Percentiles rank a stretch among this genome's conserved stretches.
Evolutionary conservation across 2,329 filamentous ascomycete species (phyloP).

Genomic region (Catunica adiposa): DNA sequence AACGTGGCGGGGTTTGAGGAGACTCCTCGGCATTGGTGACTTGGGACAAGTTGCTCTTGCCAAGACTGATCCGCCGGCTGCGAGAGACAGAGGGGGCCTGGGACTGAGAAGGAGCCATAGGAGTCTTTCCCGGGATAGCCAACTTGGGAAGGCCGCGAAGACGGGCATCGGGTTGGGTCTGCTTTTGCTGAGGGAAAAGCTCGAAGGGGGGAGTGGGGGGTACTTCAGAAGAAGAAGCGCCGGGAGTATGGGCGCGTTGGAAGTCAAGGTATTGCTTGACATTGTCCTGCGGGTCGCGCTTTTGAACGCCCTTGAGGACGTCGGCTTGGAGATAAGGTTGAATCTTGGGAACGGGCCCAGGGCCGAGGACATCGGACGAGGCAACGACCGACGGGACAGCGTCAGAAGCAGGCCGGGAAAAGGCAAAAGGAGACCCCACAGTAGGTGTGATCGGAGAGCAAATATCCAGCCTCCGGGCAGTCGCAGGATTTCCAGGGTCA

Average conservation of each 20-base stretch:
- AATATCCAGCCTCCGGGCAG: slow-evolving; percentile 25
- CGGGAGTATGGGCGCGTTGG: slow-evolving; percentile 41
- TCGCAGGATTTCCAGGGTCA: slow-evolving; percentile 61
- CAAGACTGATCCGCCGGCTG: slow-evolving; percentile 2
- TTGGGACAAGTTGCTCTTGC: slow-evolving; percentile 7
- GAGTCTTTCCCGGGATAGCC: slow-evolving; percentile 34
- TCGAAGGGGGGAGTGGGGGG: slow-evolving; percentile 55
- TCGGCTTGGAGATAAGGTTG: slow-evolving; percentile 53
- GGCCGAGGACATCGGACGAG: slow-evolving; percentile 78
- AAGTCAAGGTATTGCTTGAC: slow-evolving; percentile 82
- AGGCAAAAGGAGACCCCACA: slow-evolving; percentile 5
- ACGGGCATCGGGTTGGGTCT: slow-evolving; percentile 28
- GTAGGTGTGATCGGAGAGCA: slow-evolving; percentile 12
- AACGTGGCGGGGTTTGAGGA: neutral
- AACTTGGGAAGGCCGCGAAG: slow-evolving; percentile 46
- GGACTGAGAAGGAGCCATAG: slow-evolving; percentile 15
- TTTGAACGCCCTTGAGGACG: slow-evolving; percentile 50
- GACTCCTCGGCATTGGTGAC: slow-evolving; percentile 12
- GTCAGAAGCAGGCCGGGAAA: slow-evolving; percentile 45
- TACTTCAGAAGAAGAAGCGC: slow-evolving; percentile 36
- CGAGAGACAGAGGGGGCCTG: slow-evolving; percentile 17
- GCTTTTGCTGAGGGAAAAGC: slow-evolving; percentile 29
- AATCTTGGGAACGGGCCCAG: slow-evolving; percentile 44
- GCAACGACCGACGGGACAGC: slow-evolving; percentile 69
- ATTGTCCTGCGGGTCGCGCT: slow-evolving; percentile 75